These are phyloP conservation scores for Malus hybrid DNA, from an alignment of 331 rosid species.

Conservation along the genomic window DNA sequence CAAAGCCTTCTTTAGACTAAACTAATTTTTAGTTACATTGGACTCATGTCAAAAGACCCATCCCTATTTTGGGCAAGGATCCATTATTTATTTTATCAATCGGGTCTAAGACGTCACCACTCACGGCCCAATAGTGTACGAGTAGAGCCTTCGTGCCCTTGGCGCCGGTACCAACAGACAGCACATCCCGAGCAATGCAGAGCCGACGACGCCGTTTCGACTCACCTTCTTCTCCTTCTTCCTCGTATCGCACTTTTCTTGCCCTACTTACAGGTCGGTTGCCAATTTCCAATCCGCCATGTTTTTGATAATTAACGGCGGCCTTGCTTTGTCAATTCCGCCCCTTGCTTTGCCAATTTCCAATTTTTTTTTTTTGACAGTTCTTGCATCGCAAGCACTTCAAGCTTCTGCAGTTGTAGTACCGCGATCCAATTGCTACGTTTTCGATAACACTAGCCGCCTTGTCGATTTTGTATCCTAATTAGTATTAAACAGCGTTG, in stretches of 20 bases:
- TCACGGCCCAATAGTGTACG: background rate
- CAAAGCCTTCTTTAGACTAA: too few relatives aligned
- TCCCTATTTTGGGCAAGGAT: too few relatives aligned
- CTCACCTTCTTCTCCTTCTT: background rate
- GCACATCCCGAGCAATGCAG: constrained; percentile 3
- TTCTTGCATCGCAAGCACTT: constrained; percentile 34
- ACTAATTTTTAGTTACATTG: too few relatives aligned
- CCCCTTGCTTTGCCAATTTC: background rate
- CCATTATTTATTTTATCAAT: too few relatives aligned
- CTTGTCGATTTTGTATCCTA: constrained; percentile 90
- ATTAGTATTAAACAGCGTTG: background rate
- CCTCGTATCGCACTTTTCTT: background rate
- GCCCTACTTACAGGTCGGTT: constrained; percentile 12
- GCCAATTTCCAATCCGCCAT: background rate
- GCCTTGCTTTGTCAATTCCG: background rate
- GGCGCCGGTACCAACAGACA: background rate
- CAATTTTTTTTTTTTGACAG: constrained; percentile 27
- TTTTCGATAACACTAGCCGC: constrained; percentile 69
- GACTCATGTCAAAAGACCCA: too few relatives aligned
- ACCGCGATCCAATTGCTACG: constrained; percentile 78
- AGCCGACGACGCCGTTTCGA: constrained; percentile 6
- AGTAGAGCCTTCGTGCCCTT: background rate
- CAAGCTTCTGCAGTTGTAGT: constrained; percentile 37
- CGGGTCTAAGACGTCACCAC: background rate
- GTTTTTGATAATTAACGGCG: background rate